These are phyloP conservation scores for Neurospora sp. DNA, from an alignment of 495 filamentous ascomycete species.

Conservation along the genomic window DNA sequence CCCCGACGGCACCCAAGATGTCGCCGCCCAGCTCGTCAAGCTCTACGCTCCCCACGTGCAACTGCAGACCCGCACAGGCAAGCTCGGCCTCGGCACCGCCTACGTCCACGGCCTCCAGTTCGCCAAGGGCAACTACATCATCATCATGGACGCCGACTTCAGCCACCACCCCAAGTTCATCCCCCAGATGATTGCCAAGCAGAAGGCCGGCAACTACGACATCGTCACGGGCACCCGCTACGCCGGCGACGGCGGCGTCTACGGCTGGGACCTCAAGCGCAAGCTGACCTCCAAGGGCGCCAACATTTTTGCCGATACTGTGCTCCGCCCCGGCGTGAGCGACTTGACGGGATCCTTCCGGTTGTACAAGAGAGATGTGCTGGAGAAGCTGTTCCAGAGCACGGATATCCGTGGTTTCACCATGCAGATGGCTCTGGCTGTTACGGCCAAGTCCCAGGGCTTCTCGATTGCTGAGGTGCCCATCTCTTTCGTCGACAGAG, in stretches of 20 bases:
- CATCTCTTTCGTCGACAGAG: conserved; percentile 88
- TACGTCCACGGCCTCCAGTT: conserved; percentile 92
- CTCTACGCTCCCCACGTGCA: conserved; percentile 70
- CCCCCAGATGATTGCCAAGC: conserved; percentile 70
- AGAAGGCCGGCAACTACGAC: conserved; percentile 64
- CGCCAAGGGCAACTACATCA: conserved; percentile 80
- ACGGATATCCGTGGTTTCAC: conserved; percentile 94
- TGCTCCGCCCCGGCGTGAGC: conserved; percentile 89
- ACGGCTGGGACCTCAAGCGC: conserved; percentile 94
- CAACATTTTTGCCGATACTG: conserved; percentile 91
- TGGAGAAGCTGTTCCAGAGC: conserved; percentile 79
- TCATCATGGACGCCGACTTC: conserved; percentile 99
- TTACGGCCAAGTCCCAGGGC: conserved; percentile 86
- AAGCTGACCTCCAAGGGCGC: conserved; percentile 87
- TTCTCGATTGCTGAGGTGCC: conserved; percentile 86
- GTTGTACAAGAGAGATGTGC: conserved; percentile 80
- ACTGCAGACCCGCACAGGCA: conserved; percentile 78
- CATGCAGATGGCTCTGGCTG: conserved; percentile 93
- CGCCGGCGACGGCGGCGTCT: conserved; percentile 81
- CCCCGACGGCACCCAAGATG: conserved; percentile 84
- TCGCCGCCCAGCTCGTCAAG: conserved; percentile 81
- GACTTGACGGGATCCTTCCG: conserved; percentile 92
- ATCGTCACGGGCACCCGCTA: conserved; percentile 97
- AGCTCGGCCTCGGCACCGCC: conserved; percentile 91
- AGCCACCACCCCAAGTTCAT: conserved; percentile 97